phyloP scores from a whole-genome alignment of 2,329 filamentous ascomycete genomes.

The Clarireedia monteithiana region DNA sequence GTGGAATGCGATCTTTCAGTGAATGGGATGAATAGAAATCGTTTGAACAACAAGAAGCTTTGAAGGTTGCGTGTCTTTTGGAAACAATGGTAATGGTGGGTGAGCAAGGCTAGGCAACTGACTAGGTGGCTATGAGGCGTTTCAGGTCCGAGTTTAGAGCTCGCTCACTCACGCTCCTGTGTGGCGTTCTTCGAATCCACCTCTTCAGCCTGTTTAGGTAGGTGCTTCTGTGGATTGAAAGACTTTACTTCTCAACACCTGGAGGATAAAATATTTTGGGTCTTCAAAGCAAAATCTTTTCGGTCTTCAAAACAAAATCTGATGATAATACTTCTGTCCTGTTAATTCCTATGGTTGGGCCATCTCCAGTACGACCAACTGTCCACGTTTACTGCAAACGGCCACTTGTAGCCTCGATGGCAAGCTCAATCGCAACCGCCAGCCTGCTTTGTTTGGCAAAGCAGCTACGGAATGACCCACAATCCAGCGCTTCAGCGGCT shows the following conservation, averaged over 20 bases:
- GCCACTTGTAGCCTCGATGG: not conserved
- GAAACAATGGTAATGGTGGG: slow-evolving; percentile 3
- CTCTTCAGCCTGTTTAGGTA: too few species aligned
- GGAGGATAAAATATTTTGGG: too few species aligned
- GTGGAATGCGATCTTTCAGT: not conserved
- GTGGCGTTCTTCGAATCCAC: too few species aligned
- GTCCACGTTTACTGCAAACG: not conserved
- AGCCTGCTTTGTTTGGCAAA: too few species aligned
- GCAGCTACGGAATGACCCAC: not conserved
- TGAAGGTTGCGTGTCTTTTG: slow-evolving; percentile 9
- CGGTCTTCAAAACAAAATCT: too few species aligned
- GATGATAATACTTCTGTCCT: too few species aligned
- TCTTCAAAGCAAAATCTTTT: too few species aligned
- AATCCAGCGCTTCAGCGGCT: not conserved
- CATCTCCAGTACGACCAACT: too few species aligned
- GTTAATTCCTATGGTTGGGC: too few species aligned
- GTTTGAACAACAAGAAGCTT: not conserved
- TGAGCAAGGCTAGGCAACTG: not conserved
- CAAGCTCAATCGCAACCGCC: not conserved
- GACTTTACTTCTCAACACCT: too few species aligned
- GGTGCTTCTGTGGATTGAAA: too few species aligned
- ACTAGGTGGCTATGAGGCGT: not conserved
- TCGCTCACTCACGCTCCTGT: too few species aligned
- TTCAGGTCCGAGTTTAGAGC: not conserved
- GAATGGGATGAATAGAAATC: not conserved